A percentile compares a stretch with the other conserved stretches of the same genome.
Evolutionary conservation across 805 yeast species (phyloP).

Genomic region (Lipomyces orientalis): DNA sequence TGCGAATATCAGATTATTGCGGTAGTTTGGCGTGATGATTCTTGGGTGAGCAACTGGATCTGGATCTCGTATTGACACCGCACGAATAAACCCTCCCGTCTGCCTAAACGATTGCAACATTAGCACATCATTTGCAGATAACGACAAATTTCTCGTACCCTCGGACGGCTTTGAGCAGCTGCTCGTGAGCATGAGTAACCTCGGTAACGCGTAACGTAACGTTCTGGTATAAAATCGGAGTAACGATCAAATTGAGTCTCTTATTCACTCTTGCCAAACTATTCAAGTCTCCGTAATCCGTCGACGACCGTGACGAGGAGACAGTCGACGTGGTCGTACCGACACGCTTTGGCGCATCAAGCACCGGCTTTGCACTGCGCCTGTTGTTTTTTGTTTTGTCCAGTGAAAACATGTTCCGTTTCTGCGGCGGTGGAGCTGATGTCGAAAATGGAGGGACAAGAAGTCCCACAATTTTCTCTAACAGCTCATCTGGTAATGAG

Average conservation of each 20-base stretch:
- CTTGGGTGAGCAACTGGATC: constrained; percentile 31
- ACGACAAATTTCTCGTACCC: constrained; percentile 18
- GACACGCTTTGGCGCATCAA: neutral
- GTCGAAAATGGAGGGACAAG: constrained; percentile 25
- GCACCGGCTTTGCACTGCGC: neutral
- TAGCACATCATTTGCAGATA: neutral
- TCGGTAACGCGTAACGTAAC: constrained; percentile 24
- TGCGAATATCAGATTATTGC: constrained; percentile 32
- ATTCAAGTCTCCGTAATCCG: constrained; percentile 24
- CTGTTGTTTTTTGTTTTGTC: neutral
- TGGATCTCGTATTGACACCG: constrained; percentile 33
- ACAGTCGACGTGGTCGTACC: neutral
- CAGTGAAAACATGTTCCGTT: constrained; percentile 13
- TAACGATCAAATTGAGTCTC: constrained; percentile 24
- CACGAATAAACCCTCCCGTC: constrained; percentile 22
- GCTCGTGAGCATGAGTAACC: constrained; percentile 13
- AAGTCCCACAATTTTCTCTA: constrained; percentile 19
- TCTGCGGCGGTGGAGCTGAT: constrained; percentile 11
- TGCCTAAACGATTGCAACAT: constrained; percentile 1
- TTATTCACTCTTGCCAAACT: constrained; percentile 20
- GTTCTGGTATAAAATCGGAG: constrained; percentile 27
- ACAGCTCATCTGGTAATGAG: constrained; percentile 30
- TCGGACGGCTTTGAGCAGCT: constrained; percentile 17
- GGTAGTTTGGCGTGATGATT: constrained; percentile 34
- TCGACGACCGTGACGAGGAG: constrained; percentile 6